Evolutionary conservation across 2,329 filamentous ascomycete genomes (phyloP), one percentile per base, ranked within the genome.

Genomic region (Zymoseptoria passerinii): DNA sequence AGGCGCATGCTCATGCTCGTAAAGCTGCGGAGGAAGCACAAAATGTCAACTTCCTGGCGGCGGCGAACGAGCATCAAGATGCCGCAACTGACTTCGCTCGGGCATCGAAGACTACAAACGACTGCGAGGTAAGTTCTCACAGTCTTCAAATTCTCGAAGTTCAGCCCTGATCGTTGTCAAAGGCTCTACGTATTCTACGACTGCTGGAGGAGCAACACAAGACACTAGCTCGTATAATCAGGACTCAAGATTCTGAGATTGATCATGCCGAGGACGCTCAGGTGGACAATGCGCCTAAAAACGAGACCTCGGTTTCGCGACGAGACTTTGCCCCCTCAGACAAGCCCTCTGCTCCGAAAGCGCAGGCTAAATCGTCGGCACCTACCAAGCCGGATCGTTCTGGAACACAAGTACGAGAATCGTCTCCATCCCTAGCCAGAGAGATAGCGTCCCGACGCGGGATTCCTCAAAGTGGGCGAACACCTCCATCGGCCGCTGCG

Each of bases 131-230:
- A 68, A 55, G 63, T 50, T 23, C 49, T 18, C 18, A 18, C 18
- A 18, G 19, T 20, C 49, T 18, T 18, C 13, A 13, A 27, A 4
- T 27, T 50, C 19, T 13, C 49, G n/a, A 50, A 8, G 8, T 16
- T 50, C 13, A 27, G 49, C 10, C 27, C 28, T 27, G 50, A 52
- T 27, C 60, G 61, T 53, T 57, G 70, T 71, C 80, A 62, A 81
- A 96, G 79, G 92, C 92, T 13, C 76, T 95, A 53, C 85, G 94
- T 55, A 94, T 92, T 8, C 79, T 99, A 60, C 84, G 83, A 64
- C 82, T 97, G 2, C 85, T 99, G 58, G 90, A 96, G 73, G 82
- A 89, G 63, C 90, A 99, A 72, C 94, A 99, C 72, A 83, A 85
- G 65, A 86, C 85, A 62, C 85, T 97, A 10, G 90, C 92, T 16